A percentile compares a stretch with the other conserved stretches of the same genome.
Evolutionary conservation across 208 protist genomes (phyloP).

Genomic region (Wallacemonas sp.): DNA sequence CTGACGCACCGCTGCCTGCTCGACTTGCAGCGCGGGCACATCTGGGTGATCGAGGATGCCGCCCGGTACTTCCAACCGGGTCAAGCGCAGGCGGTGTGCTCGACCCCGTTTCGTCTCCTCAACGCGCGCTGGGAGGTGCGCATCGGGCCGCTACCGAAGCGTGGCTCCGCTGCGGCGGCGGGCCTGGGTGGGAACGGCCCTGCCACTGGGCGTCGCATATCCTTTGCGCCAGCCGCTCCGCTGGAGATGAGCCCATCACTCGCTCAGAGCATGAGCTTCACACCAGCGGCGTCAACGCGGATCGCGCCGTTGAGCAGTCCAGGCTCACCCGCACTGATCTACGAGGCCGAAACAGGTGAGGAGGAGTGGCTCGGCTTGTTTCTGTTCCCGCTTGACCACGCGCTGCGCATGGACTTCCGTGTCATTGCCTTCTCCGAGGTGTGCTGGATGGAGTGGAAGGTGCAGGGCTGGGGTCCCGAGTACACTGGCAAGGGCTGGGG

Average conservation of each 20-base stretch:
- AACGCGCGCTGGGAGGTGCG: conserved; percentile 72
- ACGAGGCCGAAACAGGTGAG: conserved; percentile 22
- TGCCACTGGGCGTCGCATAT: neutral
- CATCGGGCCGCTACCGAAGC: conserved; percentile 36
- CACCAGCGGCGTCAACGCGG: conserved; percentile 11
- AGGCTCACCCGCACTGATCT: neutral
- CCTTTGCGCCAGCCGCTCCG: conserved; percentile 9
- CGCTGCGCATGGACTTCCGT: conserved; percentile 67
- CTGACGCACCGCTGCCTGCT: conserved; percentile 47
- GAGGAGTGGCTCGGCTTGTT: conserved; percentile 70
- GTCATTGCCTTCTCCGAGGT: conserved; percentile 71
- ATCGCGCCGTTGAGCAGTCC: conserved; percentile 8
- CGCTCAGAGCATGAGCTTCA: no score
- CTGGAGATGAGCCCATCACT: no score
- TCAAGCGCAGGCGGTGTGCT: conserved; percentile 63
- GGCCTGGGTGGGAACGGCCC: neutral
- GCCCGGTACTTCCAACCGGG: conserved; percentile 51
- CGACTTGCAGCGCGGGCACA: conserved; percentile 64
- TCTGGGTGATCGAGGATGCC: conserved; percentile 64
- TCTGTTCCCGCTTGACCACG: conserved; percentile 57
- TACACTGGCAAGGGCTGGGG: conserved; percentile 76
- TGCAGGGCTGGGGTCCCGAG: conserved; percentile 47
- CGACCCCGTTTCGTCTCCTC: conserved; percentile 48
- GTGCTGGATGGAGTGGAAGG: conserved; percentile 69
- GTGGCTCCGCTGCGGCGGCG: neutral